Conservation (phyloP, 768 basidiomycete genomes). For the Lactarius psammicola region DNA sequence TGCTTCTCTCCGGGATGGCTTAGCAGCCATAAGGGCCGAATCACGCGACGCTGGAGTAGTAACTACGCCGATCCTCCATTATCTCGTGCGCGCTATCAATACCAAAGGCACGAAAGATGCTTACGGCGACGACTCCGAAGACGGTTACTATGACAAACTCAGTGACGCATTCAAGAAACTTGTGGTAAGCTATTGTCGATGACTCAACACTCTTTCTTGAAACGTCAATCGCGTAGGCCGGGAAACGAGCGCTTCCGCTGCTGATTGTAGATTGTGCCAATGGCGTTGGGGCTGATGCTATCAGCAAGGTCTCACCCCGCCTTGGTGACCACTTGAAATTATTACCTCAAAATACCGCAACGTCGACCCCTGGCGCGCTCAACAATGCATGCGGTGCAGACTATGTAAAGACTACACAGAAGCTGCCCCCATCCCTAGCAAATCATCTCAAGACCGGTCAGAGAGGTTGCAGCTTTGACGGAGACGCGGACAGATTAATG, state of each 20-base stretch:
- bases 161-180: constrained; percentile 81
- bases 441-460: constrained; percentile 64
- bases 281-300: constrained; percentile 84
- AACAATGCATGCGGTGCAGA: constrained; percentile 94
- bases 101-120: constrained; percentile 74
- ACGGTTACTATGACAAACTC: constrained; percentile 84
- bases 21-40: constrained; percentile 69
- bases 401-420: constrained; percentile 93
- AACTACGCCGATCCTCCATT: constrained; percentile 95
- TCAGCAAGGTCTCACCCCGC: constrained; percentile 55
- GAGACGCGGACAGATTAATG: constrained; percentile 96
- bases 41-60: constrained; percentile 76
- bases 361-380: constrained; percentile 63
- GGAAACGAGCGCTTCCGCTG: constrained; percentile 54
- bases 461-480: constrained; percentile 91
- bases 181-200: constrained; percentile 54
- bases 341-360: constrained; percentile 66
- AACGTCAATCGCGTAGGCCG: constrained; percentile 44
- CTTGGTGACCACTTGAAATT: constrained; percentile 63
- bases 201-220: constrained; percentile 6
- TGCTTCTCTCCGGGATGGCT: constrained; percentile 75
- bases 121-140: constrained; percentile 77
- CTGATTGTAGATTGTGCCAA: constrained; percentile 97
- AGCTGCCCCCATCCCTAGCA: constrained; percentile 72
- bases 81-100: constrained; percentile 88